Conservation (phyloP, 2,329 filamentous ascomycete genomes). For the Alternaria solani region DNA sequence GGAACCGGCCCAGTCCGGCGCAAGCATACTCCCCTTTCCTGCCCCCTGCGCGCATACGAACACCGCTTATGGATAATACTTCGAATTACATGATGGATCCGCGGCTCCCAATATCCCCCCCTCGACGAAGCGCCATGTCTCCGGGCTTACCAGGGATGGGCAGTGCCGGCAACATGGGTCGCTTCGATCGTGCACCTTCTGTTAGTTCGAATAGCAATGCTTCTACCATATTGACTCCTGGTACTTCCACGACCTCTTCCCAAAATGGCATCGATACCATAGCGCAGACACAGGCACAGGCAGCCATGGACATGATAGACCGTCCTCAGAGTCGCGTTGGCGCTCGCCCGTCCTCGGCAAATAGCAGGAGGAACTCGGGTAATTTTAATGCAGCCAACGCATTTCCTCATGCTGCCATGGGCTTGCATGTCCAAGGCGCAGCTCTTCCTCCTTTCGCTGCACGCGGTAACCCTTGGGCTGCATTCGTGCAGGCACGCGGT, state of each 20-base stretch:
- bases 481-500: conserved; percentile 43
- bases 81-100: conserved; percentile 31
- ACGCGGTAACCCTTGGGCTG: conserved; percentile 49
- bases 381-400: conserved; percentile 43
- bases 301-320: conserved; percentile 47
- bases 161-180: conserved; percentile 21
- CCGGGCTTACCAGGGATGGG: conserved; percentile 29
- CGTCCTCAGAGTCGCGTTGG: conserved; percentile 49
- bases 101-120: conserved; percentile 42
- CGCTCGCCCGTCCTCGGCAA: conserved; percentile 47
- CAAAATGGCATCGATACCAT: conserved; percentile 38
- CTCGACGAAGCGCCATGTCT: conserved; percentile 36
- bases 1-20: conserved; percentile 50
- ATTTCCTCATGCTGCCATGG: conserved; percentile 42
- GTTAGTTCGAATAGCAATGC: conserved; percentile 39
- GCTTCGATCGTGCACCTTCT: conserved; percentile 39
- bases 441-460: conserved; percentile 40
- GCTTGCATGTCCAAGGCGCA: conserved; percentile 46
- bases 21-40: conserved; percentile 47
- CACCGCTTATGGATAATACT: conserved; percentile 44
- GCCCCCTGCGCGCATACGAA: conserved; percentile 45
- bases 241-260: conserved; percentile 39
- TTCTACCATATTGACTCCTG: conserved; percentile 40
- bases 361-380: conserved; percentile 45
- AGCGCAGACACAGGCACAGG: conserved; percentile 38